Percentiles rank a stretch among this genome's conserved stretches.
These are phyloP conservation scores for Pouteria campechiana DNA, from an alignment of 179 eudicot species.

Conservation along the genomic window DNA sequence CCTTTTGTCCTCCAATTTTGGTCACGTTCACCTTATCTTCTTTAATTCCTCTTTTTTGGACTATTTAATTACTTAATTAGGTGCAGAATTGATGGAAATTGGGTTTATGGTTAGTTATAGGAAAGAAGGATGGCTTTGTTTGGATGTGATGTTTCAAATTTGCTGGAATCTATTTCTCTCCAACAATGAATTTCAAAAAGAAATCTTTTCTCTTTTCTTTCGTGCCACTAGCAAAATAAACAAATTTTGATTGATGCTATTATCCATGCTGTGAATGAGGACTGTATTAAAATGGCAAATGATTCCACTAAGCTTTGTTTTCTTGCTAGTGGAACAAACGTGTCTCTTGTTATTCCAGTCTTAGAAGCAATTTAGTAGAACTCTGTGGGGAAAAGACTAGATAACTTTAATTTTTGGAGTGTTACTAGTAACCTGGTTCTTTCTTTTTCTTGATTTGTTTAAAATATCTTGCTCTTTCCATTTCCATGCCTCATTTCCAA, in stretches of 20 bases:
- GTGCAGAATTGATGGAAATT: no score
- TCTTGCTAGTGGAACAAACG: slow-evolving; percentile 94
- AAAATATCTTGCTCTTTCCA: no score
- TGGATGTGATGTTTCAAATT: no score
- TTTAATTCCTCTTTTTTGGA: no score
- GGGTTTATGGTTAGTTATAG: no score
- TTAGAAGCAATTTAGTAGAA: slow-evolving; percentile 97
- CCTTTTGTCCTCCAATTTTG: not conserved
- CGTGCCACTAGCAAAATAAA: slow-evolving; percentile 65
- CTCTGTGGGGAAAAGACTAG: slow-evolving; percentile 83
- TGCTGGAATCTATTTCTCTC: no score
- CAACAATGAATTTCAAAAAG: no score
- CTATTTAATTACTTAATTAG: no score
- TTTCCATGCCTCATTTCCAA: no score
- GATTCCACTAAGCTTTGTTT: slow-evolving; percentile 96
- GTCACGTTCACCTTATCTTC: not conserved
- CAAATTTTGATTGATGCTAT: slow-evolving; percentile 96
- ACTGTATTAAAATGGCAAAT: slow-evolving; percentile 94
- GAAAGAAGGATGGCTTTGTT: no score
- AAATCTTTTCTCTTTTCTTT: slow-evolving; percentile 1
- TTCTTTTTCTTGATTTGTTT: no score
- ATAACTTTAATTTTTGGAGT: slow-evolving; percentile 89
- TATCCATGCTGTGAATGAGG: slow-evolving; percentile 99
- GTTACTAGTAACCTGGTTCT: slow-evolving; percentile 56
- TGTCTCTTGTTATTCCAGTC: slow-evolving; percentile 87